phyloP scores from a whole-genome alignment of 306 rosid species.

The Canavalia ensiformis region DNA sequence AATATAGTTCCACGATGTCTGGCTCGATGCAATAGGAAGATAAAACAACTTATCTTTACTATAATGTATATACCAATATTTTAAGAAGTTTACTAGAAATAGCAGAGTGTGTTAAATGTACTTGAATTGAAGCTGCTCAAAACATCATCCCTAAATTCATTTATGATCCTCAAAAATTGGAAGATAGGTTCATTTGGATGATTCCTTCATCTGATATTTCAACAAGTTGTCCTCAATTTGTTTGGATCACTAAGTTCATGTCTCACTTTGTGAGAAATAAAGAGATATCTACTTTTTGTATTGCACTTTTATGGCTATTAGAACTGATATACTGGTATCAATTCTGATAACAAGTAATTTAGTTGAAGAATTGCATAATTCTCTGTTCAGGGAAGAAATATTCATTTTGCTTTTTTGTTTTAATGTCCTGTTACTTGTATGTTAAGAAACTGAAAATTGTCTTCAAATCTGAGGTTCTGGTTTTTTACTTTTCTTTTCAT shows the following conservation, averaged over 20 bases:
- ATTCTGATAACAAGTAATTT: constrained; percentile 2
- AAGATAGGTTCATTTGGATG: constrained; percentile 32
- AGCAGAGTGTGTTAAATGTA: constrained; percentile 11
- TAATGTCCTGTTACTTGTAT: constrained; percentile 1
- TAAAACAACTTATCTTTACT: constrained; percentile 9
- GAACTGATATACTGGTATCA: not conserved
- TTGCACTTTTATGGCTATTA: constrained; percentile 27
- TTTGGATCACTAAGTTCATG: not conserved
- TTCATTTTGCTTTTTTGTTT: not conserved
- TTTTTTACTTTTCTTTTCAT: constrained; percentile 35
- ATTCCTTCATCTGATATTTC: constrained; percentile 23
- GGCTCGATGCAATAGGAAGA: constrained; percentile 18
- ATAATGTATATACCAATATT: constrained; percentile 3
- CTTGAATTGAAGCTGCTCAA: constrained; percentile 27
- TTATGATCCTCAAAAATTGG: constrained; percentile 41
- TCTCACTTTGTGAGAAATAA: constrained; percentile 9
- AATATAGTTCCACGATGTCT: constrained; percentile 22
- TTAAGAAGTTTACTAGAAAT: not conserved
- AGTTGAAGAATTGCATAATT: constrained; percentile 20
- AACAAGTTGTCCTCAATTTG: constrained; percentile 25
- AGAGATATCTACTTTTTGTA: constrained; percentile 7
- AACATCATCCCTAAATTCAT: constrained; percentile 1
- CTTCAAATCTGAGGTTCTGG: not conserved
- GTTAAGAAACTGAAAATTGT: constrained; percentile 25
- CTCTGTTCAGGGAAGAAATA: not conserved